phyloP scores from a whole-genome alignment of 2,329 filamentous ascomycete genomes.

The Nectriaceae sp. region DNA sequence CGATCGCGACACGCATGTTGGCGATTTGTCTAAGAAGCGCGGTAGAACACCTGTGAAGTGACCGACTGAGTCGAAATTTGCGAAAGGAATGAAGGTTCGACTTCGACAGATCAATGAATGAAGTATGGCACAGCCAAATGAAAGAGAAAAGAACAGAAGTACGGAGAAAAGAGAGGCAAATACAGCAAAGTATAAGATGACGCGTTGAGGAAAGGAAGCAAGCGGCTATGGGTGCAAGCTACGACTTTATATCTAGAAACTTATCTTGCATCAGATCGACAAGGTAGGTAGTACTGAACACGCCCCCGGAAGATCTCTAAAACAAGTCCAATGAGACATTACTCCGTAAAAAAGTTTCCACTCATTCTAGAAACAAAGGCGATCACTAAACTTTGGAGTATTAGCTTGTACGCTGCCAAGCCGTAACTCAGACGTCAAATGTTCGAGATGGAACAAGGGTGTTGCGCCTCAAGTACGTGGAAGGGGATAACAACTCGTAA shows the following conservation, averaged over 20 bases:
- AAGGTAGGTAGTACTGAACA: constrained; percentile 6
- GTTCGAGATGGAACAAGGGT: constrained; percentile 10
- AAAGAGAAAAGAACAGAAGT: constrained; percentile 28
- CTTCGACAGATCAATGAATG: constrained; percentile 28
- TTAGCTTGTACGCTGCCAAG: constrained; percentile 12
- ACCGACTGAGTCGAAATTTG: constrained; percentile 1
- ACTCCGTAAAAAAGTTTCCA: no score
- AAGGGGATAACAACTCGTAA: background rate
- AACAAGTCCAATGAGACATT: no score
- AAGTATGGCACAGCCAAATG: constrained; percentile 31
- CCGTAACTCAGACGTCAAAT: constrained; percentile 15
- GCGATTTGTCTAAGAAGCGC: constrained; percentile 21
- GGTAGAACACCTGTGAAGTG: constrained; percentile 20
- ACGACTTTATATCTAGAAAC: constrained; percentile 24
- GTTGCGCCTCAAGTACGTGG: background rate
- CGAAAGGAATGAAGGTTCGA: constrained; percentile 2
- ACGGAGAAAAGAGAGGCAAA: constrained; percentile 12
- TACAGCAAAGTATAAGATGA: constrained; percentile 18
- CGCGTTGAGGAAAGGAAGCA: constrained; percentile 27
- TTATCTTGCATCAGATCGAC: constrained; percentile 3
- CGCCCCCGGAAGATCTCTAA: constrained; percentile 8
- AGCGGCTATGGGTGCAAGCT: constrained; percentile 3
- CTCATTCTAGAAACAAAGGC: no score
- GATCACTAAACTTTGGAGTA: constrained; percentile 12
- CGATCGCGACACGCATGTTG: constrained; percentile 39